Conservation (phyloP, 495 filamentous ascomycete species). For the Annulohypoxylon maeteangense region DNA sequence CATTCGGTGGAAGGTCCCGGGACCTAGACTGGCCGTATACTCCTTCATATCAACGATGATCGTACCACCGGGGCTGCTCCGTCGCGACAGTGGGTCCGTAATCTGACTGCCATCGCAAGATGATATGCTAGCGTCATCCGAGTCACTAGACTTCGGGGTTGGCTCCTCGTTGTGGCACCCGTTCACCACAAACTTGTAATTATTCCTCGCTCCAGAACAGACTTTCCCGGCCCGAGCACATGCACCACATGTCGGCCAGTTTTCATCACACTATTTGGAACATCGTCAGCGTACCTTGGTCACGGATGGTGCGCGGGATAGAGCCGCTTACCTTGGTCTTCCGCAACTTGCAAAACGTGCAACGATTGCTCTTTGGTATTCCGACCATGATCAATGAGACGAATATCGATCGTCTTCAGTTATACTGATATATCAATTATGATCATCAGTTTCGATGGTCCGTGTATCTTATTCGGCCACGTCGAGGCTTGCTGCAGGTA, state of each 20-base stretch:
- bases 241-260: slow-evolving; percentile 54
- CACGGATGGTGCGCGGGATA: not conserved
- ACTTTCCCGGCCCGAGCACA: slow-evolving; percentile 51
- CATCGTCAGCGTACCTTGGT: slow-evolving; percentile 8
- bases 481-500: slow-evolving; percentile 18
- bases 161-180: slow-evolving; percentile 42
- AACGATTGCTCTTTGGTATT: slow-evolving; percentile 47
- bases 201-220: slow-evolving; percentile 48
- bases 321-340: slow-evolving; percentile 42
- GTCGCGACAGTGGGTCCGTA: slow-evolving; percentile 15
- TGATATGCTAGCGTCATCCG: slow-evolving; percentile 16
- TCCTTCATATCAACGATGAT: slow-evolving; percentile 40
- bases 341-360: slow-evolving; percentile 45
- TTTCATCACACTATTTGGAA: slow-evolving; percentile 53
- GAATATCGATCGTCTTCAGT: not conserved
- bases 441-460: not conserved
- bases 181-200: slow-evolving; percentile 49
- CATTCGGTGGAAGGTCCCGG: slow-evolving; percentile 41
- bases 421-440: slow-evolving; percentile 11
- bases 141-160: slow-evolving; percentile 16
- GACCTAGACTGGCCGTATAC: slow-evolving; percentile 20
- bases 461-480: not conserved
- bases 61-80: slow-evolving; percentile 9
- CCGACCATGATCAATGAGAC: slow-evolving; percentile 39
- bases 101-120: slow-evolving; percentile 11